Conservation (phyloP, 345 rosid species). For the Eucalyptus erythrocorys region DNA sequence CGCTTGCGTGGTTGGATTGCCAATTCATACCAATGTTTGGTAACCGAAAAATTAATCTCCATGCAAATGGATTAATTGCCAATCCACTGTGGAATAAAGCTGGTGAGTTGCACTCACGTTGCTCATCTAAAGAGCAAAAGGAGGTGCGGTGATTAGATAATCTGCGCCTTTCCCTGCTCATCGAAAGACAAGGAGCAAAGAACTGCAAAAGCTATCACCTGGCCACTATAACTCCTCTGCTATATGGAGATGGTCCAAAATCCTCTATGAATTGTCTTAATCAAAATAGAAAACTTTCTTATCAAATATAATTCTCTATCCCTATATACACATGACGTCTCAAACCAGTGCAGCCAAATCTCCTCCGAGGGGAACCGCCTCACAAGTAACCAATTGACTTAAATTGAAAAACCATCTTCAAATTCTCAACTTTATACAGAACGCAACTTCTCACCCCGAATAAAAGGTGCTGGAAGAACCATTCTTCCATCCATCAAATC, state of each 20-base stretch:
- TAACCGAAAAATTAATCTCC: not conserved
- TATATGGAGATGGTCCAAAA: not conserved
- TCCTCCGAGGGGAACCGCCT: not conserved
- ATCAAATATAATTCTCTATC: not conserved
- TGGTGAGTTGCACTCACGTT: not conserved
- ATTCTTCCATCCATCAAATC: not conserved
- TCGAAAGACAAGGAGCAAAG: not conserved
- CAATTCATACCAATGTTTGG: not conserved
- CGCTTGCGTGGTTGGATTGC: not conserved
- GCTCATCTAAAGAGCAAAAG: not conserved
- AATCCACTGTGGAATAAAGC: not conserved
- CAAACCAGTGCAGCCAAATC: not conserved
- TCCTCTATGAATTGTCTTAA: not conserved
- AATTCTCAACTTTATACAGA: not conserved
- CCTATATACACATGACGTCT: not conserved
- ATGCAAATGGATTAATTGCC: not conserved
- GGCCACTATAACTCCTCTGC: not conserved
- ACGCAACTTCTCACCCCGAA: not conserved
- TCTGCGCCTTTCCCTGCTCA: not conserved
- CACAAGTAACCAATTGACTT: not conserved
- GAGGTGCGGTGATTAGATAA: not conserved
- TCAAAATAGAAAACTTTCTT: not conserved
- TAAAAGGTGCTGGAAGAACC: not conserved
- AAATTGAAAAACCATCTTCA: not conserved
- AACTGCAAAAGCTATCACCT: not conserved